Percentiles rank a stretch among this genome's conserved stretches.
Conservation (phyloP, 1,284 basidiomycete species). For the Microbotryum lychnidis-dioicae region DNA sequence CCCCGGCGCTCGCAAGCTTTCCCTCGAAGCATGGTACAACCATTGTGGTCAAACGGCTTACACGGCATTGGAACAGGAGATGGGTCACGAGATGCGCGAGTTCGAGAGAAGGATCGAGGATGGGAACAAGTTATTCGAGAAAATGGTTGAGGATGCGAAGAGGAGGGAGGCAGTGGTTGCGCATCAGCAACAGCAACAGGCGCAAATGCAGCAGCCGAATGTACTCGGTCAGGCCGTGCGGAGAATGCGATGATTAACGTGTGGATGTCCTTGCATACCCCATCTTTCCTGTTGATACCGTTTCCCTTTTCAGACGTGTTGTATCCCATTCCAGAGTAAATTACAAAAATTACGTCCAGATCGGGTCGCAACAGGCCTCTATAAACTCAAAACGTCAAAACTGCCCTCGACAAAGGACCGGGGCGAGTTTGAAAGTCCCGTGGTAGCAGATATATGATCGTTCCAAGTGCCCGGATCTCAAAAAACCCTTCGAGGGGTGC, state of each 20-base stretch:
- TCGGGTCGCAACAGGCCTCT: too few species aligned
- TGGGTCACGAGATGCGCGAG: background rate
- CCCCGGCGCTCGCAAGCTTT: constrained; percentile 1
- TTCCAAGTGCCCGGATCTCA: too few species aligned
- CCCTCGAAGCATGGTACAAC: constrained; percentile 11
- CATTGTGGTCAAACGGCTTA: constrained; percentile 1
- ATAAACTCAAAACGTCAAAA: too few species aligned
- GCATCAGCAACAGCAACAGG: background rate
- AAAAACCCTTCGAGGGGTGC: too few species aligned
- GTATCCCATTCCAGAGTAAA: too few species aligned
- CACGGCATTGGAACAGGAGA: background rate
- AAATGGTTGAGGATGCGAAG: constrained; percentile 10
- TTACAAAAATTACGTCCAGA: too few species aligned
- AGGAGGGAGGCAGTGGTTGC: constrained; percentile 1
- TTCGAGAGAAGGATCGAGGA: constrained; percentile 4
- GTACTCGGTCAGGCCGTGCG: background rate
- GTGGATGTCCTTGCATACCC: background rate
- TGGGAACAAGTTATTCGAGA: background rate
- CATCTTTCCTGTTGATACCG: background rate
- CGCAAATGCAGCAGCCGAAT: background rate
- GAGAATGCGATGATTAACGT: background rate
- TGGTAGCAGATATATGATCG: too few species aligned
- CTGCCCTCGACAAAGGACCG: too few species aligned
- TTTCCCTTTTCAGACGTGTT: background rate
- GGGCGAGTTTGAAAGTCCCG: too few species aligned